Evolutionary conservation across 768 basidiomycete genomes (phyloP).

Genomic region (Russula lepida): DNA sequence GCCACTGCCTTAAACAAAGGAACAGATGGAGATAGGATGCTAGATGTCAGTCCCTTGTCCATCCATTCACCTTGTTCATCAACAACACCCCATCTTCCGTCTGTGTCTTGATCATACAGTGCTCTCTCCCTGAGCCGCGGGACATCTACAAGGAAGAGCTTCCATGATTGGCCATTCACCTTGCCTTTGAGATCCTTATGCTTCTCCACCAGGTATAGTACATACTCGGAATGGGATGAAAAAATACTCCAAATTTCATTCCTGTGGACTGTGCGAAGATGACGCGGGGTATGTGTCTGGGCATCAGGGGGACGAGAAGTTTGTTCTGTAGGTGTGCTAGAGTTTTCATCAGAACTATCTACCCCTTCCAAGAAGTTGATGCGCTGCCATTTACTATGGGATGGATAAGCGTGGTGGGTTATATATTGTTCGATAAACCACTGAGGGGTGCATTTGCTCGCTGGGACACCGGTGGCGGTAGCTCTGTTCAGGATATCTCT

Average conservation of each 20-base stretch:
- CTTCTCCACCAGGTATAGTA: constrained; percentile 35
- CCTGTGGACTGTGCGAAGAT: constrained; percentile 39
- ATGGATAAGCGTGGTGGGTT: constrained; percentile 23
- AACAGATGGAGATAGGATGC: background rate
- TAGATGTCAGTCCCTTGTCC: background rate
- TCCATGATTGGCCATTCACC: constrained; percentile 43
- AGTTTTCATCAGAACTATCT: constrained; percentile 10
- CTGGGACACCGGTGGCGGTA: constrained; percentile 27
- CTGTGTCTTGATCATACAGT: background rate
- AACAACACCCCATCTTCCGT: background rate
- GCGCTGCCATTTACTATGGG: constrained; percentile 28
- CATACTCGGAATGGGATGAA: constrained; percentile 51
- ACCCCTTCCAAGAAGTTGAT: constrained; percentile 28
- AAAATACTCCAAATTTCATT: constrained; percentile 45
- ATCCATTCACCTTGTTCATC: background rate
- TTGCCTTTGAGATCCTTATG: constrained; percentile 29
- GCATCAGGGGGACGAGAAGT: background rate
- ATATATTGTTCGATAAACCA: constrained; percentile 43
- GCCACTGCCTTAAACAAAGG: background rate
- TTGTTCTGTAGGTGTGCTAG: background rate
- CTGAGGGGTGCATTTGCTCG: constrained; percentile 36
- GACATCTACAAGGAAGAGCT: constrained; percentile 30
- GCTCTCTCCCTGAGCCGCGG: background rate
- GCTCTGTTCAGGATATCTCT: constrained; percentile 32
- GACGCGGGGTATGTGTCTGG: constrained; percentile 29